phyloP scores from a whole-genome alignment of 192 early-diverging fungal genomes.

The Entophlyctis helioformis region DNA sequence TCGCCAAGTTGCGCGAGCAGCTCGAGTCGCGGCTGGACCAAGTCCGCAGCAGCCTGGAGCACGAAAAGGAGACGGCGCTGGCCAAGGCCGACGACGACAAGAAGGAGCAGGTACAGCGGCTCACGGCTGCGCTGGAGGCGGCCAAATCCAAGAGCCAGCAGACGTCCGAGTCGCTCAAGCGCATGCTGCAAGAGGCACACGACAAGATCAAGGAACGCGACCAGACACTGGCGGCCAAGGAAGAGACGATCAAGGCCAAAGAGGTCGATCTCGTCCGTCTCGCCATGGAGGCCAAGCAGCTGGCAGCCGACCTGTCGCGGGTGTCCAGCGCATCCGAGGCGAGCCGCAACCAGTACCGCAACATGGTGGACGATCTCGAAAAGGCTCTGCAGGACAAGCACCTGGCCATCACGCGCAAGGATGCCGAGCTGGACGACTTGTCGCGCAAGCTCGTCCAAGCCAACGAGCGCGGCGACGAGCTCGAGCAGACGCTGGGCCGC shows the following conservation, averaged over 20 bases:
- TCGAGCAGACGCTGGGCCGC: constrained; percentile 2
- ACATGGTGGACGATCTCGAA: constrained; percentile 8
- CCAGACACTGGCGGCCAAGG: neutral
- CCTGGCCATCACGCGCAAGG: constrained; percentile 15
- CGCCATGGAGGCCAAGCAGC: constrained; percentile 8
- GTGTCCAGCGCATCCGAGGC: constrained; percentile 4
- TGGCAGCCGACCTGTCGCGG: constrained; percentile 6
- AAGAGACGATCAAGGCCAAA: constrained; percentile 5
- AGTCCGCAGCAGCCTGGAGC: too few species aligned
- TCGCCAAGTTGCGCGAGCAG: neutral
- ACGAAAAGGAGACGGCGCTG: neutral
- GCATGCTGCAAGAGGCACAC: constrained; percentile 9
- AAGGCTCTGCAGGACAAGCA: constrained; percentile 21
- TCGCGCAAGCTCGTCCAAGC: constrained; percentile 13
- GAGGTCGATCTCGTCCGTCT: constrained; percentile 5
- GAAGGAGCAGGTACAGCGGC: constrained; percentile 9
- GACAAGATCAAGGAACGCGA: constrained; percentile 1
- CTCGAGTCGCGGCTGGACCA: neutral
- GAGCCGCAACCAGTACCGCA: constrained; percentile 4
- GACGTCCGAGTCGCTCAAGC: constrained; percentile 13
- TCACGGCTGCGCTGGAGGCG: constrained; percentile 13
- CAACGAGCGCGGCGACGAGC: constrained; percentile 1
- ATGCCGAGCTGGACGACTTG: constrained; percentile 18
- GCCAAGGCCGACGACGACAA: constrained; percentile 8
- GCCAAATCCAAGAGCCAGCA: constrained; percentile 9